phyloP scores from a whole-genome alignment of 352 stramenopile species.

The Phytophthora ramorum region DNA sequence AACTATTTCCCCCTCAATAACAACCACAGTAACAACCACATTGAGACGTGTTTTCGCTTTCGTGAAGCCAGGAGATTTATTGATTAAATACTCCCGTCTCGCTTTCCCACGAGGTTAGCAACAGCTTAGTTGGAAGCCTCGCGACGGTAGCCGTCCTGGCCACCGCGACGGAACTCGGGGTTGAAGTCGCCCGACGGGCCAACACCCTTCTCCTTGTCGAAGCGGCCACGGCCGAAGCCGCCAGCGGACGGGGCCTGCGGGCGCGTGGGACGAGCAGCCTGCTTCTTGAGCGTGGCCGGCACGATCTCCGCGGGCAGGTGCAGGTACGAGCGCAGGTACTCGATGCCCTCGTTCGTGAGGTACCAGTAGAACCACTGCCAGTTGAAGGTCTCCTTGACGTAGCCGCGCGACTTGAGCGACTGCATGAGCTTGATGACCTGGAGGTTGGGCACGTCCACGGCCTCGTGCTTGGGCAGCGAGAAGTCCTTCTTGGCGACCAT shows the following conservation, averaged over 20 bases:
- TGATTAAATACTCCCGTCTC: slow-evolving; percentile 68
- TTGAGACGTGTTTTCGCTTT: slow-evolving; percentile 28
- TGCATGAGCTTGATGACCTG: slow-evolving; percentile 99
- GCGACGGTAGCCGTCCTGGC: slow-evolving; percentile 89
- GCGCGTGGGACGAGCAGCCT: slow-evolving; percentile 82
- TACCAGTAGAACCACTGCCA: slow-evolving; percentile 99
- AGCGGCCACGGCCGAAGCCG: slow-evolving; percentile 85
- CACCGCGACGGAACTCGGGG: slow-evolving; percentile 86
- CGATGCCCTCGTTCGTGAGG: slow-evolving; percentile 98
- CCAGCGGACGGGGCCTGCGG: slow-evolving; percentile 76
- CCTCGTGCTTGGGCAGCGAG: slow-evolving; percentile 92
- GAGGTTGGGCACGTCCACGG: slow-evolving; percentile 98
- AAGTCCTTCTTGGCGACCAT: slow-evolving; percentile 93
- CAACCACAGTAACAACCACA: slow-evolving; percentile 5
- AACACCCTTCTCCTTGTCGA: slow-evolving; percentile 92
- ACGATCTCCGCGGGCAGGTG: slow-evolving; percentile 99
- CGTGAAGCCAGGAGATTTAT: slow-evolving; percentile 81
- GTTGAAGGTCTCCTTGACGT: slow-evolving; percentile 99
- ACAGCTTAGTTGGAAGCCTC: slow-evolving; percentile 84
- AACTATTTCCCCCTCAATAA: background rate
- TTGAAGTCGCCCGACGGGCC: slow-evolving; percentile 90
- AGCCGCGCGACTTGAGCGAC: slow-evolving; percentile 97
- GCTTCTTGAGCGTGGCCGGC: slow-evolving; percentile 98
- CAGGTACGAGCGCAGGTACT: slow-evolving; percentile 99
- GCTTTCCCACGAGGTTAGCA: slow-evolving; percentile 34